Evolutionary conservation across 2,329 filamentous ascomycete species (phyloP).

Genomic region (Helotiales sp.): DNA sequence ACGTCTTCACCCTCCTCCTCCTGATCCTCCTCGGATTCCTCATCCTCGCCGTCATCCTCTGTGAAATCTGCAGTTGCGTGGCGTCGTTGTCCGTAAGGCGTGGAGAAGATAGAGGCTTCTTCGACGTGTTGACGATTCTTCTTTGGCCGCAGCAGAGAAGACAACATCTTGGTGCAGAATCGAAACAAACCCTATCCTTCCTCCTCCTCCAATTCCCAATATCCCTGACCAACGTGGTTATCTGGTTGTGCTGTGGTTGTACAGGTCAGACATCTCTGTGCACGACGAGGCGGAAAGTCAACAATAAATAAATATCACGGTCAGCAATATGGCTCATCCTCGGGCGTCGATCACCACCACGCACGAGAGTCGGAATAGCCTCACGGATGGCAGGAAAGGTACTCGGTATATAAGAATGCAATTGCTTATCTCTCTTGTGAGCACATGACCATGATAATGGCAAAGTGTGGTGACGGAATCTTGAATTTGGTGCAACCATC

Average conservation of each 20-base stretch:
- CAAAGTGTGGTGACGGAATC: constrained; percentile 3
- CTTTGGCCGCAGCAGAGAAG: constrained; percentile 37
- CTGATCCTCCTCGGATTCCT: constrained; percentile 35
- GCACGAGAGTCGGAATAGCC: constrained; percentile 15
- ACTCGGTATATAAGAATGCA: background rate
- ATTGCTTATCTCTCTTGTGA: constrained; percentile 16
- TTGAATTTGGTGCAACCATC: constrained; percentile 8
- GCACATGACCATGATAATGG: constrained; percentile 14
- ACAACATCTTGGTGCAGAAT: constrained; percentile 32
- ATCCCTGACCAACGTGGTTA: background rate
- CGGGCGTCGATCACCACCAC: constrained; percentile 10
- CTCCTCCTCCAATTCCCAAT: background rate
- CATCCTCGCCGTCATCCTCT: constrained; percentile 54
- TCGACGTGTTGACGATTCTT: constrained; percentile 32
- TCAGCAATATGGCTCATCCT: constrained; percentile 9
- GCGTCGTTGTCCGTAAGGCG: constrained; percentile 30
- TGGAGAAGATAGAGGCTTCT: constrained; percentile 35
- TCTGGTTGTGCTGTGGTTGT: background rate
- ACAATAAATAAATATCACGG: constrained; percentile 11
- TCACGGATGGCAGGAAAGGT: no score
- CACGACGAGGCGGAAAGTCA: constrained; percentile 10
- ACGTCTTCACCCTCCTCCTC: no score
- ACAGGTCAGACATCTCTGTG: constrained; percentile 6
- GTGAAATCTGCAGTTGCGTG: constrained; percentile 64
- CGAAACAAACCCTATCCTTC: background rate